phyloP scores from a whole-genome alignment of 768 basidiomycete genomes.

The Epithele typhae region DNA sequence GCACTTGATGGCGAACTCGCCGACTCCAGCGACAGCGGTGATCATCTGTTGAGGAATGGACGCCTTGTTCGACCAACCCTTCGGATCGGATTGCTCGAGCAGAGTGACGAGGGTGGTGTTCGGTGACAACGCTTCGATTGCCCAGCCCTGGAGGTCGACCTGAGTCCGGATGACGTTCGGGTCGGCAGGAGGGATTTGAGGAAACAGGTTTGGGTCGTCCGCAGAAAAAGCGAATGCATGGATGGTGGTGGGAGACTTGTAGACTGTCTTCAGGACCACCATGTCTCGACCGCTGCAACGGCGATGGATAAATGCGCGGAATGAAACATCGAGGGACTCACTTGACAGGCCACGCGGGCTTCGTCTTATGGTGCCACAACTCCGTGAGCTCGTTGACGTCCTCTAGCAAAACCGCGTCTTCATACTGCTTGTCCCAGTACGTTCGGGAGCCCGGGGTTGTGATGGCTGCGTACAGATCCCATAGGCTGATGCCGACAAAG shows the following conservation, averaged over 20 bases:
- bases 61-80: slow-evolving; percentile 94
- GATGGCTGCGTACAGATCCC: slow-evolving; percentile 90
- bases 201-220: slow-evolving; percentile 85
- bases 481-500: slow-evolving; percentile 91
- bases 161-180: slow-evolving; percentile 87
- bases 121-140: slow-evolving; percentile 92
- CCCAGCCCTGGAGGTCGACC: slow-evolving; percentile 98
- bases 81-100: slow-evolving; percentile 94
- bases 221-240: slow-evolving; percentile 95
- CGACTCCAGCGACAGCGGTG: slow-evolving; percentile 80
- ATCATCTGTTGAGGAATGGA: slow-evolving; percentile 96
- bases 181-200: slow-evolving; percentile 60
- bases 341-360: slow-evolving; percentile 92
- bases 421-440: slow-evolving; percentile 88
- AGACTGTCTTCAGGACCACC: slow-evolving; percentile 90
- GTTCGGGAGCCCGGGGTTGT: slow-evolving; percentile 78
- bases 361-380: slow-evolving; percentile 89
- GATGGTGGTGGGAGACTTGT: slow-evolving; percentile 92
- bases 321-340: slow-evolving; percentile 37
- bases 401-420: slow-evolving; percentile 81
- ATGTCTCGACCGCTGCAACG: slow-evolving; percentile 80
- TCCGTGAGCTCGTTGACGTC: slow-evolving; percentile 90
- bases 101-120: slow-evolving; percentile 92
- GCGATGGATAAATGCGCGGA: background rate
- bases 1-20: slow-evolving; percentile 92